These are phyloP conservation scores for Xylariaceae sp. DNA, from an alignment of 2,329 filamentous ascomycete genomes.

Conservation along the genomic window DNA sequence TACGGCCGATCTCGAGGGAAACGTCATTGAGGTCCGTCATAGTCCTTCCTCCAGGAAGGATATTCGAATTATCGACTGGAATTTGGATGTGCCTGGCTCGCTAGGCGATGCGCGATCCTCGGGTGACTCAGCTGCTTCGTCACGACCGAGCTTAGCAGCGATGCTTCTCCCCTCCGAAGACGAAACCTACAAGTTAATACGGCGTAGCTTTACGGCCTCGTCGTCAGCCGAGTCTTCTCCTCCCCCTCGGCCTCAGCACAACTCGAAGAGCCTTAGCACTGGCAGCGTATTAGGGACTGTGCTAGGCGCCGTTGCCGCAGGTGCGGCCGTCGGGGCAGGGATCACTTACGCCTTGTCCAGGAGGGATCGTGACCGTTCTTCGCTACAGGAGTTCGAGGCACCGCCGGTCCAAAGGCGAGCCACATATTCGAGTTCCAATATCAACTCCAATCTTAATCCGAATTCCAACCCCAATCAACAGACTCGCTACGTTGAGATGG, in stretches of 20 bases:
- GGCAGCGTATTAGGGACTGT: constrained; percentile 69
- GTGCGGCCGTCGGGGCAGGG: constrained; percentile 59
- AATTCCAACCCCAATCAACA: constrained; percentile 32
- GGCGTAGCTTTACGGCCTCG: constrained; percentile 33
- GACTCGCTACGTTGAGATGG: constrained; percentile 35
- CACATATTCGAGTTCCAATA: constrained; percentile 40
- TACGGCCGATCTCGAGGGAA: constrained; percentile 76
- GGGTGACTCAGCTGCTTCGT: constrained; percentile 19
- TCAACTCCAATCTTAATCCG: constrained; percentile 28
- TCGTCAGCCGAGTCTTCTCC: constrained; percentile 29
- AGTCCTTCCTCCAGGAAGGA: constrained; percentile 38
- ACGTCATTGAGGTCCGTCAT: constrained; percentile 74
- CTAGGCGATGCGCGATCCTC: constrained; percentile 22
- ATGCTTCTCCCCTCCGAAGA: constrained; percentile 18
- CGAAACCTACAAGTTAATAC: constrained; percentile 27
- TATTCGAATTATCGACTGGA: constrained; percentile 45
- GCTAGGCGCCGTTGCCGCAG: constrained; percentile 67
- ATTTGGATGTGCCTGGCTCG: constrained; percentile 39
- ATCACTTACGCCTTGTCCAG: constrained; percentile 66
- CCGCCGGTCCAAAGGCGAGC: constrained; percentile 39
- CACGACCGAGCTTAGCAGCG: constrained; percentile 21
- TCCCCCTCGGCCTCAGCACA: constrained; percentile 21
- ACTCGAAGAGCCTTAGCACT: constrained; percentile 27
- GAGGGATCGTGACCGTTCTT: constrained; percentile 43
- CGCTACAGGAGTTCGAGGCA: constrained; percentile 38